phyloP scores from a whole-genome alignment of 2,329 filamentous ascomycete genomes.

The Thermochaetoides dissita region DNA sequence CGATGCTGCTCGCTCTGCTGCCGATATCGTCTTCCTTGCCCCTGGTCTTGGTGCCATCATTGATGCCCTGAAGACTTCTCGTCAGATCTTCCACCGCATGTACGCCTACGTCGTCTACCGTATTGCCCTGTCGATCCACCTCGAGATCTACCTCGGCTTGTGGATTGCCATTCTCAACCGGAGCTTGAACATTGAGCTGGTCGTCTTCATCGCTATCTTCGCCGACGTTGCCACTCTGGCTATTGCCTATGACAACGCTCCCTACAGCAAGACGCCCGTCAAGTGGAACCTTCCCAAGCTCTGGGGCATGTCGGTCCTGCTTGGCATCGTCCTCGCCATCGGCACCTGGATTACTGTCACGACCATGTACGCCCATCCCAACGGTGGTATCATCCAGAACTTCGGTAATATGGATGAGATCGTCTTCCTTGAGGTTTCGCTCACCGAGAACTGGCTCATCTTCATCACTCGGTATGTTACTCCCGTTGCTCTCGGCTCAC shows the following conservation, averaged over 20 bases:
- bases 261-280: conserved; percentile 71
- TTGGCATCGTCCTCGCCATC: conserved; percentile 66
- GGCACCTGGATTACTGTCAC: conserved; percentile 84
- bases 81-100: conserved; percentile 95
- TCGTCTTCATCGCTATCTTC: conserved; percentile 92
- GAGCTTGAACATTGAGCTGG: conserved; percentile 70
- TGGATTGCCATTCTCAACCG: conserved; percentile 84
- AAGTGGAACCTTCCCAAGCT: conserved; percentile 94
- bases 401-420: conserved; percentile 70
- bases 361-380: conserved; percentile 57
- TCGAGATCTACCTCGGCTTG: conserved; percentile 81
- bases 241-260: conserved; percentile 87
- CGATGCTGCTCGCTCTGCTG: conserved; percentile 78
- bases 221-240: conserved; percentile 84
- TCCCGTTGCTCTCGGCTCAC: neutral
- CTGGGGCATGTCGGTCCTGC: conserved; percentile 80
- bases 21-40: conserved; percentile 87
- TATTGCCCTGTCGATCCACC: conserved; percentile 80
- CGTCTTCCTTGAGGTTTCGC: conserved; percentile 77
- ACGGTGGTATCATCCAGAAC: conserved; percentile 82
- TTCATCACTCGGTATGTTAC: conserved; percentile 57
- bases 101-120: conserved; percentile 92
- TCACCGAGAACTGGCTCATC: conserved; percentile 92
- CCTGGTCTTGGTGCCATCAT: conserved; percentile 86
- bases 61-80: conserved; percentile 80